Percentiles rank a stretch among this genome's conserved stretches.
These are phyloP conservation scores for Claviceps humidiphila DNA, from an alignment of 2,329 filamentous ascomycete species.

Conservation along the genomic window DNA sequence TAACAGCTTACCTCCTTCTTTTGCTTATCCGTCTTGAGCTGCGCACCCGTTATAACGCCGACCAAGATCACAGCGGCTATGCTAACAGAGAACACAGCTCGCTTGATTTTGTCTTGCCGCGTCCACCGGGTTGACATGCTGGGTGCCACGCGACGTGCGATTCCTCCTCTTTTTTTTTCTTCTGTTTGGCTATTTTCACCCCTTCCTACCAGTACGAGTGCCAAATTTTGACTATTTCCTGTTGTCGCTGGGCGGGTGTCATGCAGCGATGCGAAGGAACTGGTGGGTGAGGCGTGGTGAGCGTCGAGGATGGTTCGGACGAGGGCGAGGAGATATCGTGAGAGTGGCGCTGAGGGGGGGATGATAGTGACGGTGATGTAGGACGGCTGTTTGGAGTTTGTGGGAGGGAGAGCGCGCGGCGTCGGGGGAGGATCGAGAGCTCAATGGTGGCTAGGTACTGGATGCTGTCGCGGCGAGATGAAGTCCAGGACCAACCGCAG, in stretches of 20 bases:
- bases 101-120: constrained; percentile 19
- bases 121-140: constrained; percentile 13
- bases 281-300: neutral
- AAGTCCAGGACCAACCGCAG: neutral
- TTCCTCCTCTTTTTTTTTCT: neutral
- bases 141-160: no score
- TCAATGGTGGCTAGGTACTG: constrained; percentile 1
- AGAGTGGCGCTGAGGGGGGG: neutral
- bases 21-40: constrained; percentile 34
- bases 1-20: constrained; percentile 25
- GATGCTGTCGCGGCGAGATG: neutral
- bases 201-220: neutral
- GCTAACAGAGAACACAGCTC: constrained; percentile 27
- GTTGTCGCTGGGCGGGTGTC: neutral
- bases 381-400: neutral
- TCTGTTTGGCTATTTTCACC: neutral
- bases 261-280: neutral
- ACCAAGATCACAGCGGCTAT: constrained; percentile 33
- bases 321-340: neutral
- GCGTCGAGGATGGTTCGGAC: neutral
- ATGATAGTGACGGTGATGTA: neutral
- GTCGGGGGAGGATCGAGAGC: constrained; percentile 2
- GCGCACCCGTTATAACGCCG: constrained; percentile 34
- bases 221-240: no score
- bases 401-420: neutral